Evolutionary conservation across 495 filamentous ascomycete genomes (phyloP), one percentile per base, ranked within the genome.

Genomic region (Terfezia boudieri): DNA sequence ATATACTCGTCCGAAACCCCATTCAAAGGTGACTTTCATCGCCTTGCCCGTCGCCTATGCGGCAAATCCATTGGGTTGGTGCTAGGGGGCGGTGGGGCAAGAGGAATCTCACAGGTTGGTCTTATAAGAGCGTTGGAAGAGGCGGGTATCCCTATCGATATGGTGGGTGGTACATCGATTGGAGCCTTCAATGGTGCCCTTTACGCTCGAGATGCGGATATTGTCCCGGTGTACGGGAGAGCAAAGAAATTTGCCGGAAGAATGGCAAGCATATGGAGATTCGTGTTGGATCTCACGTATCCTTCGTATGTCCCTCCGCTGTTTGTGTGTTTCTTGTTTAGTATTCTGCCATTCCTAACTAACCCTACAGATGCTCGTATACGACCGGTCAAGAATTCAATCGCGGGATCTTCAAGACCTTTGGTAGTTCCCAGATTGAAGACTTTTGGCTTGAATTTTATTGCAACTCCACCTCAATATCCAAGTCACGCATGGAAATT

Each of bases 371-470:
- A 61, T 59, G 61, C 20, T 94, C 88, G 12, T 98, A 98, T 67
- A 98, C 90, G 8, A 98, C 90, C 0, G 90, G 90, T 4, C 90
- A 98, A 66, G 90, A 96, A 62, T 98, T 98, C 76, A 98, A 98
- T 64, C 84, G 90, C 4, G 92, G 92, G 10, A 95, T 98, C 63
- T 98, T 96, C 76, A 96, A 96, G 88, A 95, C 64, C 94, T 94
- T 66, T 95, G 88, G 88, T 46, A 46, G 6, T 14, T 20, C 17
- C 17, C 90, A 95, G 66, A 96, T 98, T 54, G 90, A 98, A 69
- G 92, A 96, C 65, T 95, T 96, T 65, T 96, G 90, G 90, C 76
- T 98, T 14, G 86, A 93, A 56, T 98, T 87, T 69, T 98, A 96
- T 72, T 96, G 92, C 73, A 98, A 98, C 66, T 95, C 88, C 0